phyloP scores from a whole-genome alignment of 176 grass and related monocot species.

The Chrysopogon serrulatus region DNA sequence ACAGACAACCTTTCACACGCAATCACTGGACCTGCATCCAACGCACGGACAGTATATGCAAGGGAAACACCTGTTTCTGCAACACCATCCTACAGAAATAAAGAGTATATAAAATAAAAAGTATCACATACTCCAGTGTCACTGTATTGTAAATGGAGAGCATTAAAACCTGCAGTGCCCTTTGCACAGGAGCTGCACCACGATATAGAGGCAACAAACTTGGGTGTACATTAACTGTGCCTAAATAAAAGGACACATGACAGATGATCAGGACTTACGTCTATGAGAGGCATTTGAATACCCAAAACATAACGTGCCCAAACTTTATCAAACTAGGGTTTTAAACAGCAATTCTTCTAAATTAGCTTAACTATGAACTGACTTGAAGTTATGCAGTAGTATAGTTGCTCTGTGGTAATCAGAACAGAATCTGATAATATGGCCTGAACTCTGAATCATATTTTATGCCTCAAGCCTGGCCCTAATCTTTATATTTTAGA shows the following conservation, averaged over 20 bases:
- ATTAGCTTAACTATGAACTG: background rate
- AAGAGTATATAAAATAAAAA: background rate
- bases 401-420: background rate
- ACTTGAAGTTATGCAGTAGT: background rate
- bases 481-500: background rate
- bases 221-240: conserved; percentile 95
- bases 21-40: conserved; percentile 94
- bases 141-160: background rate
- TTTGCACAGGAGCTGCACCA: conserved; percentile 97
- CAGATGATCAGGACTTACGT: background rate
- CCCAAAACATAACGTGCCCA: background rate
- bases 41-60: conserved; percentile 82
- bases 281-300: background rate
- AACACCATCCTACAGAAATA: conserved; percentile 79
- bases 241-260: conserved; percentile 28
- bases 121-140: background rate
- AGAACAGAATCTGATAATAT: background rate
- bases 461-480: background rate
- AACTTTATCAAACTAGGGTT: background rate
- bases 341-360: background rate
- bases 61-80: conserved; percentile 93
- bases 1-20: conserved; percentile 62
- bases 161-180: conserved; percentile 78
- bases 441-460: background rate
- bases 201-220: conserved; percentile 92